Evolutionary conservation across 345 rosid species (phyloP).

Genomic region (Gossypium ekmanianum): DNA sequence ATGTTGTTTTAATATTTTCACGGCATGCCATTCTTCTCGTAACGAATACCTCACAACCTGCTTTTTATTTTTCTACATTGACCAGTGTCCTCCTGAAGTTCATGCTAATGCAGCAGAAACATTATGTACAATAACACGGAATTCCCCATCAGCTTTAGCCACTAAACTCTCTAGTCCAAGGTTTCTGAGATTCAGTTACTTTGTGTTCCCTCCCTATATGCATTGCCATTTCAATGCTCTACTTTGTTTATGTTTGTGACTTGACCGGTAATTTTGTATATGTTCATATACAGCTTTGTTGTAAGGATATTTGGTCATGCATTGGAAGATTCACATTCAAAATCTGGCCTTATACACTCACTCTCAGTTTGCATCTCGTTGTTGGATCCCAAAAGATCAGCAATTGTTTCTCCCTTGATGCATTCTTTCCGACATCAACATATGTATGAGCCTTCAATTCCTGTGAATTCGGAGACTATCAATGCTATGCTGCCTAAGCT

Average conservation of each 20-base stretch:
- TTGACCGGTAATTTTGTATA: slow-evolving; percentile 16
- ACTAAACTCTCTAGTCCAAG: slow-evolving; percentile 83
- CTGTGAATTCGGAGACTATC: slow-evolving; percentile 78
- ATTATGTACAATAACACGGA: slow-evolving; percentile 85
- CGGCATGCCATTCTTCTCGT: background rate
- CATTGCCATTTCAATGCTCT: background rate
- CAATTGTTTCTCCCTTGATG: slow-evolving; percentile 62
- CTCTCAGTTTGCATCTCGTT: slow-evolving; percentile 95
- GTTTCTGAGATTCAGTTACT: slow-evolving; percentile 37
- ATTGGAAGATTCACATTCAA: slow-evolving; percentile 83
- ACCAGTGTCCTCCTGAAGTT: slow-evolving; percentile 81
- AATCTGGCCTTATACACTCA: slow-evolving; percentile 87
- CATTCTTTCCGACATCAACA: slow-evolving; percentile 79
- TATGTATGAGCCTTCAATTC: slow-evolving; percentile 67
- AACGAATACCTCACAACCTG: slow-evolving; percentile 20
- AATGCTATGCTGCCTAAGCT: slow-evolving; percentile 94
- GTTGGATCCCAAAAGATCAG: slow-evolving; percentile 86
- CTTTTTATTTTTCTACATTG: slow-evolving; percentile 13
- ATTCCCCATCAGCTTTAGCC: slow-evolving; percentile 87
- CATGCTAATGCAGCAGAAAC: slow-evolving; percentile 97
- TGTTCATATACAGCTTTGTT: slow-evolving; percentile 59
- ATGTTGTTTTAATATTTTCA: background rate
- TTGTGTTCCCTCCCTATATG: background rate
- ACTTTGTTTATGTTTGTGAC: background rate
- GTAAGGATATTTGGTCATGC: slow-evolving; percentile 90